Percentiles rank a stretch among this genome's conserved stretches.
phyloP scores from a whole-genome alignment of 202 grass and related monocot species.

The Eragrostis tef region DNA sequence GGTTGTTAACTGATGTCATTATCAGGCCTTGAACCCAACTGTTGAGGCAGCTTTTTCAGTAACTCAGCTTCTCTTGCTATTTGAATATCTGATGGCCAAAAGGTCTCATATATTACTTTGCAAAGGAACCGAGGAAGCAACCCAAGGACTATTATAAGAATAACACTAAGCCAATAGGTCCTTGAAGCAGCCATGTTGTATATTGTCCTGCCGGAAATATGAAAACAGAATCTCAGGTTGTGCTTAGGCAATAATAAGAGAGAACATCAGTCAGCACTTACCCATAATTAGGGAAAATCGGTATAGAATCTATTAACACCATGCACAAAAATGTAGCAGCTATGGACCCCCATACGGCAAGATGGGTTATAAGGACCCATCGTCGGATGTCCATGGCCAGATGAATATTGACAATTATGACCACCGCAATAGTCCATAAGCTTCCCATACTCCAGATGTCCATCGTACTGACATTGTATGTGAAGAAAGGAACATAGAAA shows the following conservation, averaged over 20 bases:
- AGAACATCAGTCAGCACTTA: conserved; percentile 53
- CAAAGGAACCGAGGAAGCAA: conserved; percentile 94
- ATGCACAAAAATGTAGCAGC: conserved; percentile 96
- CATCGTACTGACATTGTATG: conserved; percentile 82
- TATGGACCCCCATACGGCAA: conserved; percentile 93
- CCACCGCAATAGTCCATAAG: conserved; percentile 94
- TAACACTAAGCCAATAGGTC: conserved; percentile 91
- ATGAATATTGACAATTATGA: conserved; percentile 98
- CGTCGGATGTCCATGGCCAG: conserved; percentile 93
- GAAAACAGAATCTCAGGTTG: conserved; percentile 43
- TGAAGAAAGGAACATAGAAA: conserved; percentile 96
- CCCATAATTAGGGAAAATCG: conserved; percentile 92
- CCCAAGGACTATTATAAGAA: conserved; percentile 88
- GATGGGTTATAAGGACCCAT: conserved; percentile 97
- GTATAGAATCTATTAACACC: conserved; percentile 97
- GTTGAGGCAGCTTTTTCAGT: conserved; percentile 70
- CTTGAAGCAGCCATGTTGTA: conserved; percentile 81
- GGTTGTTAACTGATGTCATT: conserved; percentile 66
- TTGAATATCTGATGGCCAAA: conserved; percentile 99
- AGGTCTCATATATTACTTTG: conserved; percentile 93
- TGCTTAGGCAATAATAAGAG: conserved; percentile 28
- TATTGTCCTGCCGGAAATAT: conserved; percentile 81
- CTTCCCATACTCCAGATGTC: conserved; percentile 99
- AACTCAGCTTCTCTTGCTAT: conserved; percentile 98
- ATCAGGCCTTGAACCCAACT: conserved; percentile 59